Base-by-base conservation (phyloP, 108 stramenopile genomes). In the Epipyxis sp. region DNA sequence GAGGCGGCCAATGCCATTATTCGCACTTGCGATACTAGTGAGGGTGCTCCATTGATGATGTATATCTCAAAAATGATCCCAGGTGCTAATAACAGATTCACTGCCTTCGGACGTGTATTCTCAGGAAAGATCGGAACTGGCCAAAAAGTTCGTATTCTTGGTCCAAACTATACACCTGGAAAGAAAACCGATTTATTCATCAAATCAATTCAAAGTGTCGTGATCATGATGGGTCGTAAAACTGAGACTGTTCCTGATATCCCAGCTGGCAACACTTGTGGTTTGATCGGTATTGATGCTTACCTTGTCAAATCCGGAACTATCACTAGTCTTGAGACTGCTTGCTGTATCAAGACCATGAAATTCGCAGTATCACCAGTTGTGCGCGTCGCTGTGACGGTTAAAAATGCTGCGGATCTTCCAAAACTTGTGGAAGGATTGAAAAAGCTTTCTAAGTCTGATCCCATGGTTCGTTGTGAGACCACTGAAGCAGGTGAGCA, bases 41-140 rank as follows among this genome's bases (percentile, higher is more conserved):
- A 90, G 30, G 91, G 88, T 59, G 94, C 95, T 77, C 96, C 97
- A 39, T 89, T 99, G 16, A 95, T 95, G 86, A 96, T 96, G 98
- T 99, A 98, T 93, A 92, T 99, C 77, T 97, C 96, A 42, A 99
- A 99, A 92, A 99, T 99, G 98, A 96, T 99, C 74, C 98, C 98
- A 79, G 97, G 96, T 59, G 92, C 93, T 59, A 97, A 99, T 87
- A 95, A 96, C 90, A 94, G 98, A 80, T 99, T 99, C 94, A 98
- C 97, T 83, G 98, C 94, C 76, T 99, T 99, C 81, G 98, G 98
- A 76, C 98, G 98, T 82, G 98, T 99, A 79, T 99, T 99, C 87
- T 94, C 98, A 69, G 98, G 98, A 80, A 97, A 85, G 80, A 94
- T 99, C 82, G 95, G 96, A 82, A 98, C 98, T 58, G 98, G 98